phyloP scores from a whole-genome alignment of 1,139 yeast genomes.

The Yamadazyma atmosphaerica region DNA sequence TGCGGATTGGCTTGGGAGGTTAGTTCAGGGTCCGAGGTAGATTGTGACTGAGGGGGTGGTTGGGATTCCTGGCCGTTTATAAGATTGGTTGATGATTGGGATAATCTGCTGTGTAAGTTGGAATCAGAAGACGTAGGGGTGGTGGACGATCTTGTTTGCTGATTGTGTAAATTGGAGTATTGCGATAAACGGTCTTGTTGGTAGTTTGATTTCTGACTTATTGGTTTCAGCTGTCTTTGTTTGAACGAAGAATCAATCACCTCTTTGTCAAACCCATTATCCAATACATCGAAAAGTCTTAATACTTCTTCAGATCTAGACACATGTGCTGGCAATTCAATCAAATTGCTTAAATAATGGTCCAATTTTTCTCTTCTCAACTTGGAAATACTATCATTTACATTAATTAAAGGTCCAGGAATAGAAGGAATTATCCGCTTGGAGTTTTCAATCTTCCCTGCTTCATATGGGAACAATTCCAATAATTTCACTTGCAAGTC shows the following conservation, averaged over 20 bases:
- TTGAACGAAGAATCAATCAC: slow-evolving; percentile 20
- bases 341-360: slow-evolving; percentile 73
- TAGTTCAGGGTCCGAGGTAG: neutral
- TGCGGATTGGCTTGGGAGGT: neutral
- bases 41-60: neutral
- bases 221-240: slow-evolving; percentile 38
- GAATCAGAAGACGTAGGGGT: slow-evolving; percentile 33
- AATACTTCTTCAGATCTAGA: slow-evolving; percentile 70
- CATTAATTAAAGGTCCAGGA: slow-evolving; percentile 94
- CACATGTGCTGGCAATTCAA: slow-evolving; percentile 75
- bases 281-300: slow-evolving; percentile 66
- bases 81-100: slow-evolving; percentile 16
- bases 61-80: slow-evolving; percentile 7
- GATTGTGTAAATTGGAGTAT: slow-evolving; percentile 32
- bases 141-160: slow-evolving; percentile 21
- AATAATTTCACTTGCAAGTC: slow-evolving; percentile 85
- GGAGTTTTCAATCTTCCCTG: slow-evolving; percentile 78
- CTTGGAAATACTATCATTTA: slow-evolving; percentile 83
- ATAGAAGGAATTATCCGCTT: slow-evolving; percentile 84
- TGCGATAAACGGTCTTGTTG: slow-evolving; percentile 47
- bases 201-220: slow-evolving; percentile 41
- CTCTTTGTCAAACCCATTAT: slow-evolving; percentile 60
- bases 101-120: slow-evolving; percentile 15
- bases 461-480: slow-evolving; percentile 87
- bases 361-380: slow-evolving; percentile 85